A percentile compares a stretch with the other conserved stretches of the same genome.
Evolutionary conservation across 495 filamentous ascomycete genomes (phyloP).

Genomic region (Penicillium macrosclerotiorum): DNA sequence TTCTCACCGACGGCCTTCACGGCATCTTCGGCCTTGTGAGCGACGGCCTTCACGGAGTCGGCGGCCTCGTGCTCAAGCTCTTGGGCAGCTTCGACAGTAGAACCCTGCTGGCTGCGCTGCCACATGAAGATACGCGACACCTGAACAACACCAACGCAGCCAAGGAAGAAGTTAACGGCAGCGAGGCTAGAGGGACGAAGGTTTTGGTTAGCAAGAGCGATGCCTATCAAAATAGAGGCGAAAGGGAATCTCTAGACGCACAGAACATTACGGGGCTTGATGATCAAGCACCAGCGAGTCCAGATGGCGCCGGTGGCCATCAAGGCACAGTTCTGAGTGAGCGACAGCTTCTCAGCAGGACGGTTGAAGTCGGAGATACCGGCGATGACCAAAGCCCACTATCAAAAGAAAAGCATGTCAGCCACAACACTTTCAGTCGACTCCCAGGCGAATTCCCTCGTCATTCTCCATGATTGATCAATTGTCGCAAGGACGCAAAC

Average conservation of each 20-base stretch:
- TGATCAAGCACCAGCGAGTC: conserved; percentile 98
- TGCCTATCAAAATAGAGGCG: background rate
- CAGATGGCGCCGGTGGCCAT: conserved; percentile 91
- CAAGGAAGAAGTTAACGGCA: conserved; percentile 97
- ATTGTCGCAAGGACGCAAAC: background rate
- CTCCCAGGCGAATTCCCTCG: too few species aligned
- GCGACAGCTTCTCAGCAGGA: conserved; percentile 86
- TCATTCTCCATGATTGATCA: conserved; percentile 1
- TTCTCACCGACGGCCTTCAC: conserved; percentile 31
- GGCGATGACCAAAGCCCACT: conserved; percentile 90
- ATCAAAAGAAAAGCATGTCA: conserved; percentile 18
- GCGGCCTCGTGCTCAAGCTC: conserved; percentile 48
- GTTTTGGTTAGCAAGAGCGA: background rate
- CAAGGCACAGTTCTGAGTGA: conserved; percentile 86
- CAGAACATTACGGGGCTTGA: conserved; percentile 89
- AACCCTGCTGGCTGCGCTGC: conserved; percentile 55
- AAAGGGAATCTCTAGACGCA: conserved; percentile 35
- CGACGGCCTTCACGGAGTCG: conserved; percentile 37
- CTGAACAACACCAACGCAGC: conserved; percentile 79
- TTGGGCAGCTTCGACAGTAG: conserved; percentile 44
- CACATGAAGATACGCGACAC: conserved; percentile 71
- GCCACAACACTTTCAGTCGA: conserved; percentile 1
- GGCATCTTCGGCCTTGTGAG: conserved; percentile 20
- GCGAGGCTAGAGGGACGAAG: conserved; percentile 68
- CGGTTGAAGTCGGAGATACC: conserved; percentile 89